Evolutionary conservation across 2,329 filamentous ascomycete species (phyloP).

Genomic region (Emergomyces pasteurianus): DNA sequence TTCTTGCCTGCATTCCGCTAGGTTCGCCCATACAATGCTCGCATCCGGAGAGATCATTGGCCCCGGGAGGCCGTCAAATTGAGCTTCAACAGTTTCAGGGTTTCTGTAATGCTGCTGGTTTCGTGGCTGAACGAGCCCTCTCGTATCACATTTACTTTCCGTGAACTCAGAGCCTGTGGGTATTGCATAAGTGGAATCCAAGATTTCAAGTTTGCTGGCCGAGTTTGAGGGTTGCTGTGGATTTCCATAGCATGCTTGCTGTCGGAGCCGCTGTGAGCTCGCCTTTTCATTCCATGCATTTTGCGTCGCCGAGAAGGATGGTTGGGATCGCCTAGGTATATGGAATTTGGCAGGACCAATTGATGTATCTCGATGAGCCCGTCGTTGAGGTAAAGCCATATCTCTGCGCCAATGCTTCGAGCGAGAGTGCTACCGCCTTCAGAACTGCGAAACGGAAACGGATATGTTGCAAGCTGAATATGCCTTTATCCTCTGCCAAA

Average conservation of each 20-base stretch:
- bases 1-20: not conserved
- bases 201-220: not conserved
- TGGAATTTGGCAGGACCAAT: not conserved
- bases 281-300: not conserved
- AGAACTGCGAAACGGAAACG: not conserved
- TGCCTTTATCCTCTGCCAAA: not conserved
- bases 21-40: not conserved
- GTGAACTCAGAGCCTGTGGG: not conserved
- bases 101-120: not conserved
- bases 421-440: not conserved
- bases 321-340: not conserved
- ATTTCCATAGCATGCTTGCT: not conserved
- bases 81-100: not conserved
- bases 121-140: not conserved
- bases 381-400: not conserved
- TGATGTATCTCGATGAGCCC: not conserved
- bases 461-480: not conserved
- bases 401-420: not conserved
- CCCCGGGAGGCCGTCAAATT: not conserved
- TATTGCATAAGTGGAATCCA: not conserved
- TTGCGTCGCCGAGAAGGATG: not conserved
- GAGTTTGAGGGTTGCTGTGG: not conserved
- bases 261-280: not conserved
- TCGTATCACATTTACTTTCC: not conserved
- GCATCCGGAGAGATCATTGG: not conserved